Evolutionary conservation across 202 grass and related monocot species (phyloP).

Genomic region (Panicum virgatum): DNA sequence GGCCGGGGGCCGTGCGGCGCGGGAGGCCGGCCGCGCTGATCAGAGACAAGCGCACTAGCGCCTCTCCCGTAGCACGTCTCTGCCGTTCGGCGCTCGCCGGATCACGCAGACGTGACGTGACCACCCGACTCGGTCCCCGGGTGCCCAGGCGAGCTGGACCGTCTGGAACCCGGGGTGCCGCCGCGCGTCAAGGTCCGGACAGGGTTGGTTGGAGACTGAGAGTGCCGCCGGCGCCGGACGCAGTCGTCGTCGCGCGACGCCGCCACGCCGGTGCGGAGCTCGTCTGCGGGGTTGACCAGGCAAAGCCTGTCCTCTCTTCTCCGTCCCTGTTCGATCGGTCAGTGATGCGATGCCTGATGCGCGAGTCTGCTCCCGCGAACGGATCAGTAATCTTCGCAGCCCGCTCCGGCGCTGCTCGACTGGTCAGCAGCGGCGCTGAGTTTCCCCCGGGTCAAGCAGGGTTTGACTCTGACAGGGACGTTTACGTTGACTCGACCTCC

Average conservation of each 20-base stretch:
- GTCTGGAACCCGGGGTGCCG: neutral
- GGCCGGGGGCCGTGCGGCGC: neutral
- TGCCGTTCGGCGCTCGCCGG: neutral
- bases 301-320: neutral
- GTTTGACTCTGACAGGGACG: too few relatives aligned
- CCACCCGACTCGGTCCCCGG: neutral
- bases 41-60: neutral
- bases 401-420: neutral
- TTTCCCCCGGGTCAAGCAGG: neutral
- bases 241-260: too few relatives aligned
- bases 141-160: neutral
- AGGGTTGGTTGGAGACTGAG: too few relatives aligned
- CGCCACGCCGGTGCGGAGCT: too few relatives aligned
- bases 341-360: neutral
- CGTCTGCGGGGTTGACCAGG: neutral
- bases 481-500: too few relatives aligned
- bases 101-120: neutral
- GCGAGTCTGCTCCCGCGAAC: neutral
- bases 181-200: neutral
- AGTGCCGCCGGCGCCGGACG: too few relatives aligned
- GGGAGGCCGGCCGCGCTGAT: neutral
- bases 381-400: neutral
- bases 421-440: neutral
- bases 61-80: neutral
- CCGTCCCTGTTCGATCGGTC: neutral